Evolutionary conservation across 169 alveolate genomes (phyloP), one percentile per base, ranked within the genome.

Genomic region (Babesia caballi): DNA sequence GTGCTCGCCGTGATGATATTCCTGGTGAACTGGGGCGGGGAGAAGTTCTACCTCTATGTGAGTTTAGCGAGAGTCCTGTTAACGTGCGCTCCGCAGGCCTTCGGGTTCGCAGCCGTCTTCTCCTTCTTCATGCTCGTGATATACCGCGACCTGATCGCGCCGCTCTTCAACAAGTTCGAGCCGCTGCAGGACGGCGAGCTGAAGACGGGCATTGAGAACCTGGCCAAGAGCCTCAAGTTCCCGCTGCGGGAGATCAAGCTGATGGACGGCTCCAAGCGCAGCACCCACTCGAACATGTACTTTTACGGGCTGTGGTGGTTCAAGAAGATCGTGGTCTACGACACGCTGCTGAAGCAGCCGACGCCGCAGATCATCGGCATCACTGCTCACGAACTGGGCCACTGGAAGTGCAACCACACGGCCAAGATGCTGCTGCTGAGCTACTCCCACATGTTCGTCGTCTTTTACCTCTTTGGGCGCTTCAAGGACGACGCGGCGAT

Each of bases 231-330:
- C 51, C 77, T 84, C 60, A 74, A 93, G 19, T 96, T 94, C 91
- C 98, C 98, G 15, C 82, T 95, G 49, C 87, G 89, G 19, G 93
- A 94, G 74, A 91, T 96, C 33, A 94, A 90, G 77, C 94, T 92
- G 44, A 92, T 96, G 82, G 99, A 96, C 84, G 94, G 92, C 35
- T 92, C 97, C 40, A 85, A 85, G 81, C 84, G 98, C 41, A 88
- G 96, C n/a, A 85, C 94, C 63, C 98, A 95, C 87, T 91, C 97
- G 56, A 96, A 95, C 85, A 98, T 98, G n/a, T 95, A 95, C 76
- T 95, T 95, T 85, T 96, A 90, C 78, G 99, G 99, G 0, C 87
- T 95, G 58, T 94, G 98, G 90, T 87, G 90, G 76, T 91, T 92
- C 85, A 95, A 96, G 89, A 87, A 96, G 58, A 94, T 95, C 33